Evolutionary conservation across 2,329 filamentous ascomycete species (phyloP).

Genomic region (Phialocephala sp.): DNA sequence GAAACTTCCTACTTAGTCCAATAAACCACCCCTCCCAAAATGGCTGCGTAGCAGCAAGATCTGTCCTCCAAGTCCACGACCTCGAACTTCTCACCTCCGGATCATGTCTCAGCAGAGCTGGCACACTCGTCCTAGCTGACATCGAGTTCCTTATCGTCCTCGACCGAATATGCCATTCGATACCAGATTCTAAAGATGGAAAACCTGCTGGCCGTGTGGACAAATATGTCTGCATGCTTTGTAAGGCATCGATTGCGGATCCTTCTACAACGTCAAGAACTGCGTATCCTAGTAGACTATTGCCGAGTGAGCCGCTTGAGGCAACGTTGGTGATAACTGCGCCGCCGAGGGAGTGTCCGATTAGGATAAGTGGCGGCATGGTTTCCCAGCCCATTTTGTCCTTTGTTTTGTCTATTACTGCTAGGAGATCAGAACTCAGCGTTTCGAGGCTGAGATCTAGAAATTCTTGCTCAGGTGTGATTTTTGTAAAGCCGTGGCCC

Average conservation of each 20-base stretch:
- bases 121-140: slow-evolving; percentile 88
- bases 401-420: slow-evolving; percentile 71
- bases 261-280: slow-evolving; percentile 96
- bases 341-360: slow-evolving; percentile 92
- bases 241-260: slow-evolving; percentile 90
- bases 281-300: slow-evolving; percentile 78
- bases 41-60: slow-evolving; percentile 80
- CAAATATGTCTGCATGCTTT: slow-evolving; percentile 93
- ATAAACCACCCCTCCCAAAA: slow-evolving; percentile 97
- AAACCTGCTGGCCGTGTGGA: slow-evolving; percentile 82
- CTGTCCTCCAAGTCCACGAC: slow-evolving; percentile 82
- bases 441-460: slow-evolving; percentile 75
- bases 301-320: slow-evolving; percentile 67
- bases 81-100: slow-evolving; percentile 41
- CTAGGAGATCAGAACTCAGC: slow-evolving; percentile 73
- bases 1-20: slow-evolving; percentile 86
- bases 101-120: slow-evolving; percentile 69
- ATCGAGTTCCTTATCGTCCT: slow-evolving; percentile 83
- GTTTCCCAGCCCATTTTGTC: slow-evolving; percentile 72
- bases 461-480: slow-evolving; percentile 45
- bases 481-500: slow-evolving; percentile 79
- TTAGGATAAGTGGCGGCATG: slow-evolving; percentile 77
- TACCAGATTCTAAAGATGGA: slow-evolving; percentile 74
- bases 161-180: slow-evolving; percentile 93
- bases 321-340: slow-evolving; percentile 89